Percentiles rank a stretch among this genome's conserved stretches.
Evolutionary conservation across 2,329 filamentous ascomycete genomes (phyloP).

Genomic region (Cercospora sojina): DNA sequence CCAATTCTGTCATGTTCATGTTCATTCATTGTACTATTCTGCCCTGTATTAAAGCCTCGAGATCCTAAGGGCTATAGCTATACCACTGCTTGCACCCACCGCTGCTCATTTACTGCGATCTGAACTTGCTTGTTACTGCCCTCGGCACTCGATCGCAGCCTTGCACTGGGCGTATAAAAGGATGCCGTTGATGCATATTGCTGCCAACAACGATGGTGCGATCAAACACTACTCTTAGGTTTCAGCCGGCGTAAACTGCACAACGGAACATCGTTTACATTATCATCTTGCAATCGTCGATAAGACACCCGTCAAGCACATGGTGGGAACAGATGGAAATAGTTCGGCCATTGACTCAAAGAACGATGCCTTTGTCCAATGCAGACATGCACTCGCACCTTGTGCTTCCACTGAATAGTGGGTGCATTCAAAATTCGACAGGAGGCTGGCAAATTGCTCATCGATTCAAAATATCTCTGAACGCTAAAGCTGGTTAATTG

Average conservation of each 20-base stretch:
- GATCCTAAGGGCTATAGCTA: too few species aligned
- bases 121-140: not conserved
- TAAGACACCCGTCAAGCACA: too few species aligned
- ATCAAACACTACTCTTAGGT: not conserved
- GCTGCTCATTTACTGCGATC: not conserved
- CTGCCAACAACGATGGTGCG: not conserved
- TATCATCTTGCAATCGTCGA: too few species aligned
- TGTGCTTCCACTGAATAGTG: not conserved
- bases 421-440: not conserved
- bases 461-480: not conserved
- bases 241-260: too few species aligned
- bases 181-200: not conserved
- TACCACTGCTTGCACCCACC: not conserved
- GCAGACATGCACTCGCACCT: too few species aligned
- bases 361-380: too few species aligned
- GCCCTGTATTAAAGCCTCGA: too few species aligned
- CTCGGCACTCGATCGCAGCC: too few species aligned
- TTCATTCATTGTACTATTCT: not conserved
- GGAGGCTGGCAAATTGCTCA: not conserved
- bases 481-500: not conserved
- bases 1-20: slow-evolving; percentile 14
- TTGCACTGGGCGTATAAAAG: not conserved
- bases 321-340: too few species aligned
- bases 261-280: too few species aligned
- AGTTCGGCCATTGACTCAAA: too few species aligned